Conservation (phyloP, 2,329 filamentous ascomycete genomes). For the Teratosphaeria nubilosa region DNA sequence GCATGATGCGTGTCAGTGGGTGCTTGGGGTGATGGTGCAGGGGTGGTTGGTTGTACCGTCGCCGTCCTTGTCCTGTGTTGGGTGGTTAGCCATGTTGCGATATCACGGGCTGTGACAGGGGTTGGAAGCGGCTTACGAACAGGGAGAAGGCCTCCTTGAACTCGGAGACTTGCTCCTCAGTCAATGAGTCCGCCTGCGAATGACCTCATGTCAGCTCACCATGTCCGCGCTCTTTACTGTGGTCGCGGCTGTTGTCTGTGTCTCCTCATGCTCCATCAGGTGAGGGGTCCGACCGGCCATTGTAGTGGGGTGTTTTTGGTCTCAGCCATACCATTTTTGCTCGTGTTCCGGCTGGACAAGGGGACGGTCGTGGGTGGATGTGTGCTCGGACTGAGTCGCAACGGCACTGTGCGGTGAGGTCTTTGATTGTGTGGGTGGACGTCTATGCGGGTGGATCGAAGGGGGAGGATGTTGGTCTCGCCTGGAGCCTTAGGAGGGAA, state of each 20-base stretch:
- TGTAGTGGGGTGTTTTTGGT: background rate
- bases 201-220: background rate
- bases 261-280: background rate
- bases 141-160: slow-evolving; percentile 99
- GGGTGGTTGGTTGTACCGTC: slow-evolving; percentile 36
- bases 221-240: background rate
- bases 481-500: background rate
- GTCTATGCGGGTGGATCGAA: background rate
- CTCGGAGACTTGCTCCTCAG: slow-evolving; percentile 99
- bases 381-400: background rate
- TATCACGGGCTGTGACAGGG: background rate
- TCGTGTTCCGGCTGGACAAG: background rate
- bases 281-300: background rate
- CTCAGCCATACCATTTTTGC: background rate
- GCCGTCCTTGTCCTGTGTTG: slow-evolving; percentile 46
- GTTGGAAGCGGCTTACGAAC: slow-evolving; percentile 62
- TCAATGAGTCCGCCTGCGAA: slow-evolving; percentile 83
- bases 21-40: background rate
- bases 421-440: background rate
- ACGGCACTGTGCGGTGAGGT: background rate
- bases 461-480: background rate
- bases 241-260: background rate
- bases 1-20: slow-evolving; percentile 4
- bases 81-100: slow-evolving; percentile 9
- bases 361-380: background rate